Evolutionary conservation across 2,329 filamentous ascomycete genomes (phyloP).

Genomic region (Phyllosticta paracitricarpa): DNA sequence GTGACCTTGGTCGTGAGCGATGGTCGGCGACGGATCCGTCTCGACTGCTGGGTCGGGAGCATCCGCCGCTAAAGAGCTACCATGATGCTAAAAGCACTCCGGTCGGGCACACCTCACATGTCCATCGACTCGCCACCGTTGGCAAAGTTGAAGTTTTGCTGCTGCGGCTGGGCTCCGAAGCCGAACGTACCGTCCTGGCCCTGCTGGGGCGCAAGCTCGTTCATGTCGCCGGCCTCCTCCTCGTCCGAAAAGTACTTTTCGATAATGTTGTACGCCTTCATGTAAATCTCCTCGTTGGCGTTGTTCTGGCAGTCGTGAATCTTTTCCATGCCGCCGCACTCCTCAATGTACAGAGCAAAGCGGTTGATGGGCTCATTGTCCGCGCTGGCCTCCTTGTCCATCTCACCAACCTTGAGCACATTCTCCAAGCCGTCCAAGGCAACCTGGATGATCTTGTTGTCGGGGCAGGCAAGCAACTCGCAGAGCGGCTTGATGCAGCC

Average conservation of each 20-base stretch:
- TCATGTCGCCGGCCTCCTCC: slow-evolving; percentile 72
- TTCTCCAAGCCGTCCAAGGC: slow-evolving; percentile 97
- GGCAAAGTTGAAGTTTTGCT: slow-evolving; percentile 87
- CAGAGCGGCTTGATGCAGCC: slow-evolving; percentile 97
- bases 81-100: not conserved
- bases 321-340: slow-evolving; percentile 99
- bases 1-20: slow-evolving; percentile 5
- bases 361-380: slow-evolving; percentile 77
- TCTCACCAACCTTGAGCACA: slow-evolving; percentile 97
- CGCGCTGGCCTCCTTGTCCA: slow-evolving; percentile 86
- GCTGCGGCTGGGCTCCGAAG: slow-evolving; percentile 55
- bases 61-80: not conserved
- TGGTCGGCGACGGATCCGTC: slow-evolving; percentile 1
- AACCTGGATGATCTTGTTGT: slow-evolving; percentile 99
- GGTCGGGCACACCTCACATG: slow-evolving; percentile 44
- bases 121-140: slow-evolving; percentile 66
- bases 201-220: slow-evolving; percentile 64
- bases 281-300: slow-evolving; percentile 99
- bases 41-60: not conserved
- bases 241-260: slow-evolving; percentile 99
- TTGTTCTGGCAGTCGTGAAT: slow-evolving; percentile 99
- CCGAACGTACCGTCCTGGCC: slow-evolving; percentile 69
- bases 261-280: slow-evolving; percentile 99
- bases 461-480: slow-evolving; percentile 87
- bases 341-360: slow-evolving; percentile 96